Evolutionary conservation across 768 basidiomycete species (phyloP), one percentile per base, ranked within the genome.

Genomic region (Boletus vermiculosoides): DNA sequence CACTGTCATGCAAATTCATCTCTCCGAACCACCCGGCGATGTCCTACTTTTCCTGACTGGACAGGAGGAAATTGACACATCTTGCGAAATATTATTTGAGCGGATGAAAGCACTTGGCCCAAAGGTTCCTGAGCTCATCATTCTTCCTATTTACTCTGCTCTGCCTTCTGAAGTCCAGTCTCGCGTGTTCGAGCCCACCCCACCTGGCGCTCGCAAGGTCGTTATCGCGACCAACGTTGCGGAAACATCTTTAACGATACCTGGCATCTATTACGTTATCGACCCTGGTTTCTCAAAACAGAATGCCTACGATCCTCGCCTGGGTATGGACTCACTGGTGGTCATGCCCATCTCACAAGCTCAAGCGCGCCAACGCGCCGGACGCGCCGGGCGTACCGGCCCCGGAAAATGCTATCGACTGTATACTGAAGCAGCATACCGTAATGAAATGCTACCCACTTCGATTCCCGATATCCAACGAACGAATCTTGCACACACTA

Each of bases 181-280:
- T 8, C 83, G 92, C 31, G 96, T 99, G 40, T 99, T 99, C 74
- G 97, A 98, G 58, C 94, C 96, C 6, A 93, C 97, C 0, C 97
- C 97, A 7, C 94, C 94, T 18, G 97, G 97, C 47, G 87, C 96
- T n/a, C 90, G 97, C 58, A 99, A 99, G 77, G 94, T 96, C 59
- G 94, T 98, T 67, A 92, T 99, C 63, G 96, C 97, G n/a, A 99
- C 97, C 25, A 99, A 98, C 73, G 95, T 98, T 53, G 97, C 97
- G 3, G 97, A 99, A 78, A 98, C 97, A 12, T 94, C 92, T 75
- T 79, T 99, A 70, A 98, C 97, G 9, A 99, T 98, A 66, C 94
- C 94, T 34, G 97, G 95, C 31, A 97, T 99, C 70, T 98, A 98
- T 79, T 99, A 98, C 65, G 96, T 99, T 64, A 88, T 99, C 59